Evolutionary conservation across 176 grass and related monocot species (phyloP).

Genomic region (Oryza meyeriana): DNA sequence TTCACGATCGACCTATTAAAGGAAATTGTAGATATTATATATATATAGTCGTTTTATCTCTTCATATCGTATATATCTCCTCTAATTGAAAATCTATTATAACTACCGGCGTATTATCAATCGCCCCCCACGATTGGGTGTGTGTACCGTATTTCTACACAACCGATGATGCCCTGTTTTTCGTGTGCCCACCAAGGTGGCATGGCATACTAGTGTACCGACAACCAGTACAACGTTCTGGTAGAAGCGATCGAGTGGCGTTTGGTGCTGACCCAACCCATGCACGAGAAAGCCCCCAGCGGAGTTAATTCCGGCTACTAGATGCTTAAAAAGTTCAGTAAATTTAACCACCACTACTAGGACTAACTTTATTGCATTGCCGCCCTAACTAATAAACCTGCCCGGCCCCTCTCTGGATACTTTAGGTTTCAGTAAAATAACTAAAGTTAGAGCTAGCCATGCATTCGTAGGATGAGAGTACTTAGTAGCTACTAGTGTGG

Average conservation of each 20-base stretch:
- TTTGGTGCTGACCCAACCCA: constrained; percentile 15
- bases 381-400: not conserved
- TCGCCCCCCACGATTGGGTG: too few relatives aligned
- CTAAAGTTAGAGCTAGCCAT: not conserved
- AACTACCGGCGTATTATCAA: too few relatives aligned
- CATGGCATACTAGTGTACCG: too few relatives aligned
- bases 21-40: too few relatives aligned
- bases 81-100: too few relatives aligned
- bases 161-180: not conserved
- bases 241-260: not conserved
- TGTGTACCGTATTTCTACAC: too few relatives aligned
- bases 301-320: constrained; percentile 16
- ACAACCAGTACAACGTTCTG: not conserved
- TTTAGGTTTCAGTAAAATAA: not conserved
- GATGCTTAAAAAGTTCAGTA: constrained; percentile 15
- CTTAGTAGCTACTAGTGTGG: not conserved
- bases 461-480: not conserved
- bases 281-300: constrained; percentile 34
- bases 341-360: constrained; percentile 24
- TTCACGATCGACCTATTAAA: too few relatives aligned
- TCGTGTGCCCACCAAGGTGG: not conserved
- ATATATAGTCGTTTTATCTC: too few relatives aligned
- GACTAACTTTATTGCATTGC: constrained; percentile 32
- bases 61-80: too few relatives aligned
- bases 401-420: not conserved